Base-by-base conservation (phyloP, 2,329 filamentous ascomycete genomes). In the Arthrobotrys sphaeroides region DNA sequence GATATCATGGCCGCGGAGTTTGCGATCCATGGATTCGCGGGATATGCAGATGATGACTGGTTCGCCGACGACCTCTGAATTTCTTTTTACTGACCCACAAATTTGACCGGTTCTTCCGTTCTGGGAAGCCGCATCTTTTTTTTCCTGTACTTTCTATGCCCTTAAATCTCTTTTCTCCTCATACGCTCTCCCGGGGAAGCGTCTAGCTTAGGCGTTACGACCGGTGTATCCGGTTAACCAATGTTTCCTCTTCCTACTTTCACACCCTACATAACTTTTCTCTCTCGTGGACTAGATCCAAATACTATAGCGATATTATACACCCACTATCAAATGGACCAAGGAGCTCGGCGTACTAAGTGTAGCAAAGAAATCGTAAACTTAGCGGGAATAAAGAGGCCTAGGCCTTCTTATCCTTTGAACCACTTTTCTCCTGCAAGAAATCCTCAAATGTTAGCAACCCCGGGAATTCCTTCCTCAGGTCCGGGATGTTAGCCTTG, bases 401-500 rank as follows among this genome's bases (percentile, higher is more conserved):
- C 40, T 31, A 69, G 51, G 18, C 22, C 6, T 24, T 60, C 55
- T 74, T 68, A 3, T 24, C 18, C 18, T 68, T 62, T 4, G 26
- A 16, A 3, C 26, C 33, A 1, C 24, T 26, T 13, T 51, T 81
- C 78, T 83, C 80, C 72, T 77, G 80, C 62, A 85, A 49, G 82
- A 83, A 85, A 4, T 78, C 78, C 78, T 84, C 82, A 36, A 84
- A 82, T 51, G 81, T 77, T 79, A 82, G 80, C 53, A 83, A 40
- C 5, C 77, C 61, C 7, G 81, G 81, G 51, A 82, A 78, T 69
- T 80, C 77, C 22, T 61, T 67, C 73, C 78, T 79, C 53, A 82
- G 72, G 9, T 78, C 80, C 20, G 68, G 73, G 6, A 85, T 80
- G 78, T 84, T 82, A 1, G 79, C 83, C 0, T 81, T 82, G 60